Evolutionary conservation across 331 rosid species (phyloP).

Genomic region (Pyrus hybrid): DNA sequence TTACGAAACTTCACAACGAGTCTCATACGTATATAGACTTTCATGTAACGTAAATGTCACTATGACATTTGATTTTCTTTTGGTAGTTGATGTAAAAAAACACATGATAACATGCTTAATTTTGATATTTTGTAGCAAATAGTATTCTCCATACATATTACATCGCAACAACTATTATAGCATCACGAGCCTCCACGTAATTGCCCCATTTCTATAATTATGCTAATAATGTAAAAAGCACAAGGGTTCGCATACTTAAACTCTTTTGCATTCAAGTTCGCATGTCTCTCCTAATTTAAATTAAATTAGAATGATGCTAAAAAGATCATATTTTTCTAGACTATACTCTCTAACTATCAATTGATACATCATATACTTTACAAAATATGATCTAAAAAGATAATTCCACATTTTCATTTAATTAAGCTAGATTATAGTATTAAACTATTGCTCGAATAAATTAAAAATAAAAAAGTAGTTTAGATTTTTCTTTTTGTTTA

Average conservation of each 20-base stretch:
- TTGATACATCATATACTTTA: accelerated
- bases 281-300: too few relatives aligned
- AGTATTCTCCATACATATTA: neutral
- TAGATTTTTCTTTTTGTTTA: too few relatives aligned
- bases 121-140: too few relatives aligned
- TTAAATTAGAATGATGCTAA: too few relatives aligned
- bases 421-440: neutral
- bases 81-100: neutral
- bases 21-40: too few relatives aligned
- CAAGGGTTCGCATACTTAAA: neutral
- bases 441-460: too few relatives aligned
- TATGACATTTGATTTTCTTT: neutral
- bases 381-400: too few relatives aligned
- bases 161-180: neutral
- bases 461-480: too few relatives aligned
- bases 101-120: neutral
- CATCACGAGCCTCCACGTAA: neutral
- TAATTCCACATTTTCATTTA: too few relatives aligned
- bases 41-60: neutral
- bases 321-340: too few relatives aligned
- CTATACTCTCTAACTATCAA: too few relatives aligned
- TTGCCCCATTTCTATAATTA: neutral
- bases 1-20: neutral
- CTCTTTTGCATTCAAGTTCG: neutral
- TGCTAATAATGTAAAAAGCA: neutral